phyloP scores from a whole-genome alignment of 1,284 basidiomycete species.

The Boletus chippewaensis region DNA sequence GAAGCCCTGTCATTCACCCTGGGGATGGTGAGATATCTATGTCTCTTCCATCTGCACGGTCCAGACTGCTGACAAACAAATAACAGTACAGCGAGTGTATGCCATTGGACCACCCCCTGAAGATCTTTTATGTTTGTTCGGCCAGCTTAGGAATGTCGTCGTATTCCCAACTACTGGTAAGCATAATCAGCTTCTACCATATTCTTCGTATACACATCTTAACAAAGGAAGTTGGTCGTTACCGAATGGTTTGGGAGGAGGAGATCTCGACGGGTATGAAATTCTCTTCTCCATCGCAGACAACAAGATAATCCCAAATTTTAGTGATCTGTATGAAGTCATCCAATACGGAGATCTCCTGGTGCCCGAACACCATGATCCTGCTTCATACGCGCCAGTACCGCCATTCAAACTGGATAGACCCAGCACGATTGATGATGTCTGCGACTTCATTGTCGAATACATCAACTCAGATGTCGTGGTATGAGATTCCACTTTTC shows the following conservation, averaged over 20 bases:
- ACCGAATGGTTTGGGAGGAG: constrained; percentile 10
- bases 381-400: constrained; percentile 49
- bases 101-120: constrained; percentile 66
- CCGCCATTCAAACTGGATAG: constrained; percentile 41
- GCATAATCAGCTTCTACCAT: not conserved
- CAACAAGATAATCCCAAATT: not conserved
- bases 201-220: too few species aligned
- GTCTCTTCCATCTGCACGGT: not conserved
- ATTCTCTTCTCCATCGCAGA: constrained; percentile 13
- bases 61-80: constrained; percentile 1
- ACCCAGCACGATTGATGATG: constrained; percentile 62
- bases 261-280: constrained; percentile 11
- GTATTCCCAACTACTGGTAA: constrained; percentile 8
- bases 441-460: constrained; percentile 77
- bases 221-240: constrained; percentile 8
- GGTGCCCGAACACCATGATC: constrained; percentile 41
- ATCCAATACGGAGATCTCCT: constrained; percentile 48
- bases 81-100: constrained; percentile 56
- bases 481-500: constrained; percentile 32
- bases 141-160: constrained; percentile 26
- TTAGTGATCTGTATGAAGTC: constrained; percentile 51
- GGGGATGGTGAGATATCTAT: constrained; percentile 49
- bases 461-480: constrained; percentile 76
- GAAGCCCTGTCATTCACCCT: constrained; percentile 63
- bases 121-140: constrained; percentile 51